Conservation (phyloP, 768 basidiomycete species). For the Auricularia heimuer region DNA sequence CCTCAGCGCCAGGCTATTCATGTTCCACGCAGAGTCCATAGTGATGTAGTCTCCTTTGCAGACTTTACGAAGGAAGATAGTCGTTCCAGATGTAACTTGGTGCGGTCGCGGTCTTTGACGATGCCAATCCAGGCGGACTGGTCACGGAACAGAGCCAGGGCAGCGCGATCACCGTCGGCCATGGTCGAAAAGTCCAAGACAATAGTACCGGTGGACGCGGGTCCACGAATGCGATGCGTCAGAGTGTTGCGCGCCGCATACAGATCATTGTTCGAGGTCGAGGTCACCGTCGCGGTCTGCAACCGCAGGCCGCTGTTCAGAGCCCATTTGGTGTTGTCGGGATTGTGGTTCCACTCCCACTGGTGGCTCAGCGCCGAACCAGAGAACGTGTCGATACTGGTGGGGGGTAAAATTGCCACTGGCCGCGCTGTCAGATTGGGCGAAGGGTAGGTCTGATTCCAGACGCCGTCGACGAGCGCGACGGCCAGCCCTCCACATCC, state of each 20-base stretch:
- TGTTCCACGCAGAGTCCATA: constrained; percentile 1
- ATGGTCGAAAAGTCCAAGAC: constrained; percentile 5
- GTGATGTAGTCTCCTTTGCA: background rate
- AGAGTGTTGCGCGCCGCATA: constrained; percentile 9
- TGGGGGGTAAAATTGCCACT: background rate
- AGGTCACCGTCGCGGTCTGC: constrained; percentile 3
- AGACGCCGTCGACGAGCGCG: background rate
- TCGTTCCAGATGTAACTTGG: background rate
- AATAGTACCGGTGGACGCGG: constrained; percentile 7
- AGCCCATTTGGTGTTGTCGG: constrained; percentile 2
- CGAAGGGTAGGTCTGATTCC: background rate
- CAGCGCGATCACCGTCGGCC: constrained; percentile 6
- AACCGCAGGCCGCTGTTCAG: constrained; percentile 5
- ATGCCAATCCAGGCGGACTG: constrained; percentile 3
- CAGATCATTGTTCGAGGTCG: constrained; percentile 2
- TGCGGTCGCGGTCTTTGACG: background rate
- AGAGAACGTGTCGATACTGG: background rate
- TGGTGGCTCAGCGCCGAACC: background rate
- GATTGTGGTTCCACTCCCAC: constrained; percentile 8
- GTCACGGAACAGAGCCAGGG: constrained; percentile 7
- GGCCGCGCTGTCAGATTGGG: background rate
- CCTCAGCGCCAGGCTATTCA: constrained; percentile 1
- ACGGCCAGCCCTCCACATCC: background rate
- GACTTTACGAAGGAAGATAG: background rate
- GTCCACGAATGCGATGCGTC: constrained; percentile 7